Percentiles rank a stretch among this genome's conserved stretches.
Conservation (phyloP, 169 alveolate species). For the Plasmodium knowlesi region DNA sequence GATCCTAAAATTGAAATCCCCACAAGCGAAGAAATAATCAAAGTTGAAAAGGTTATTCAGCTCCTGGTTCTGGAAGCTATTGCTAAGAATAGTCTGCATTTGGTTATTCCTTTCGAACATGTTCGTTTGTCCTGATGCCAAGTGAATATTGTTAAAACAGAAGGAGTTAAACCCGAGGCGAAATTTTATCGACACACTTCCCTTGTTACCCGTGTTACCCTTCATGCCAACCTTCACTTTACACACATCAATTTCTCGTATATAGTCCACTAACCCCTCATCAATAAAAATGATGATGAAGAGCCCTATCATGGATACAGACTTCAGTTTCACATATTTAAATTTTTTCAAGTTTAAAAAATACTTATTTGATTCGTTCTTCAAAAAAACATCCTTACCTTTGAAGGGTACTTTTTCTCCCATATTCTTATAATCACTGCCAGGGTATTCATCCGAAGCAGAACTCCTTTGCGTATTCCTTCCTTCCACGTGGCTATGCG, state of each 20-base stretch:
- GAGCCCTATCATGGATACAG: conserved; percentile 89
- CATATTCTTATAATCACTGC: neutral
- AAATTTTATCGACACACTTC: conserved; percentile 87
- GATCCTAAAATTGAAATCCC: conserved; percentile 74
- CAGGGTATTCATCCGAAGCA: neutral
- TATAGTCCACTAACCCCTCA: conserved; percentile 78
- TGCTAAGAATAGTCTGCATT: conserved; percentile 79
- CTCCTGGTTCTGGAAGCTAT: conserved; percentile 80
- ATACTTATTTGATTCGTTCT: conserved; percentile 18
- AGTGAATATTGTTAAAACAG: conserved; percentile 88
- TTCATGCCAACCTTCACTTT: conserved; percentile 90
- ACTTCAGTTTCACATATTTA: conserved; percentile 78
- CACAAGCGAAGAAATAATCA: conserved; percentile 78
- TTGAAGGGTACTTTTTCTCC: neutral
- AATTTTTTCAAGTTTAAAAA: conserved; percentile 58
- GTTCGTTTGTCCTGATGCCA: conserved; percentile 88
- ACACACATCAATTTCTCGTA: conserved; percentile 82
- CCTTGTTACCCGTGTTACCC: conserved; percentile 92
- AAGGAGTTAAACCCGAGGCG: conserved; percentile 80
- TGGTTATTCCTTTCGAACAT: conserved; percentile 85
- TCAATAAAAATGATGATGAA: conserved; percentile 85
- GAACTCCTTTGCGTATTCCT: neutral
- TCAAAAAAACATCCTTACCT: neutral
- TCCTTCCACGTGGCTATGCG: neutral
- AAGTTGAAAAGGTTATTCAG: conserved; percentile 75